A percentile compares a stretch with the other conserved stretches of the same genome.
Conservation (phyloP, 1,284 basidiomycete species). For the Tilletia setariae region DNA sequence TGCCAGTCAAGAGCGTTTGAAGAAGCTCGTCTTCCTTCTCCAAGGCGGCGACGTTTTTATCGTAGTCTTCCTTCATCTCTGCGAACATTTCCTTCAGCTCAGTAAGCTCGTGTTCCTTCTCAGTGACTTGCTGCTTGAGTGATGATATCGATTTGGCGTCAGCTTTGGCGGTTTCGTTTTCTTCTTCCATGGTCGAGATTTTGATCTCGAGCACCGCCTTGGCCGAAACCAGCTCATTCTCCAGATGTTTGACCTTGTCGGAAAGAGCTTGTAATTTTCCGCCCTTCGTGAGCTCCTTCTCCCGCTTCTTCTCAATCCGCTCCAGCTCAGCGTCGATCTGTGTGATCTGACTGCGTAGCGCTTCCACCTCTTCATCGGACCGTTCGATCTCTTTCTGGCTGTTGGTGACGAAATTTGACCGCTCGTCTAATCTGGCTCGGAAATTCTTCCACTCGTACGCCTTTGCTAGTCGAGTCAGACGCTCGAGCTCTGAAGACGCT, state of each 20-base stretch:
- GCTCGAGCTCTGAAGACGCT: slow-evolving; percentile 80
- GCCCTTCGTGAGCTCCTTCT: slow-evolving; percentile 67
- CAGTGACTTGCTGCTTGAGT: slow-evolving; percentile 60
- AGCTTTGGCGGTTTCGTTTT: slow-evolving; percentile 65
- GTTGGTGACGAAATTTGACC: slow-evolving; percentile 51
- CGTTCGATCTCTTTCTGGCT: slow-evolving; percentile 45
- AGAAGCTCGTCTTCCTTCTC: slow-evolving; percentile 84
- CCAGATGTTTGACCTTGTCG: slow-evolving; percentile 73
- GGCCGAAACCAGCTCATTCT: slow-evolving; percentile 80
- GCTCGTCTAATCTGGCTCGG: slow-evolving; percentile 54
- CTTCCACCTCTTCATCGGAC: slow-evolving; percentile 54
- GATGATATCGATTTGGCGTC: slow-evolving; percentile 61
- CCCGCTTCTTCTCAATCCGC: slow-evolving; percentile 59
- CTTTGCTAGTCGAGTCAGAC: slow-evolving; percentile 75
- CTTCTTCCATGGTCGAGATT: slow-evolving; percentile 73
- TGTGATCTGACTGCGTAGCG: slow-evolving; percentile 44
- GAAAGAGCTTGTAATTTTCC: slow-evolving; percentile 76
- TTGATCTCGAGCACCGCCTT: slow-evolving; percentile 84
- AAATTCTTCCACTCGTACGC: slow-evolving; percentile 79
- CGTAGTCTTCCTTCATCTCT: slow-evolving; percentile 64
- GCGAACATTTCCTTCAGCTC: slow-evolving; percentile 32
- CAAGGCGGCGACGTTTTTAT: slow-evolving; percentile 59
- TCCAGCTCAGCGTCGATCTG: slow-evolving; percentile 59
- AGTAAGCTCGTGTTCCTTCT: slow-evolving; percentile 42
- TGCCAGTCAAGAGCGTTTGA: slow-evolving; percentile 87